Evolutionary conservation across 176 grass and related monocot genomes (phyloP), one percentile per base, ranked within the genome.

Genomic region (Saccharum spontaneum): DNA sequence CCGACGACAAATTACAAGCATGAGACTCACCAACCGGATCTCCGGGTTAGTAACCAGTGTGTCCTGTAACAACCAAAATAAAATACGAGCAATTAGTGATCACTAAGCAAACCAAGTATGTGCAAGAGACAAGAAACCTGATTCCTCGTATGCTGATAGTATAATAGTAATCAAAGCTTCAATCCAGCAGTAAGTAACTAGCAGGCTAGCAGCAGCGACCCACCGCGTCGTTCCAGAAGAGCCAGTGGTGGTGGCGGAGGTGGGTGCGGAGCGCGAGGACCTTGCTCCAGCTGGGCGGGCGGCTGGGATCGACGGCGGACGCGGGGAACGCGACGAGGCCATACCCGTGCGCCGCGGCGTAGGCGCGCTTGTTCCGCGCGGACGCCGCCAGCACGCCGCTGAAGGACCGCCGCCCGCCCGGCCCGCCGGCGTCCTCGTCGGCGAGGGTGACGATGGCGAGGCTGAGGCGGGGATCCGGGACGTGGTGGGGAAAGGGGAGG

Each of bases 191-290:
- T 10, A 71, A 44, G 15, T 43, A 33, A 50, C 36, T 28, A 28
- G 28, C 28, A 28, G 22, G 54, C 23, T 22, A 49, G 61, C 9
- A 20, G 9, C 33, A 31, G 46, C 9, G 5, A 85, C 90, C 54
- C 55, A 95, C 95, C 34, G 87, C 95, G 77, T 98, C 95, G 61
- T 98, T 98, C 93, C 95, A 98, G 81, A 98, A 93, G 31, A 98
- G 89, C 95, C 95, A 95, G 61, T 95, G 87, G 82, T 95, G 87
- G 59, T 24, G 75, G 24, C n/a, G 77, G 10, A 98, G 91, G 28
- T 16, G 69, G 8, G 85, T 67, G 37, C 80, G 92, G 46, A 98
- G 89, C 63, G 87, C 89, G 52, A 93, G 77, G 69, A 98, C 83
- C 88, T 98, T 98, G 85, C 93, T 95, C 89, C 93, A 95, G 85